Evolutionary conservation across 1,284 basidiomycete species (phyloP).

Genomic region (Chalciporus sp.): DNA sequence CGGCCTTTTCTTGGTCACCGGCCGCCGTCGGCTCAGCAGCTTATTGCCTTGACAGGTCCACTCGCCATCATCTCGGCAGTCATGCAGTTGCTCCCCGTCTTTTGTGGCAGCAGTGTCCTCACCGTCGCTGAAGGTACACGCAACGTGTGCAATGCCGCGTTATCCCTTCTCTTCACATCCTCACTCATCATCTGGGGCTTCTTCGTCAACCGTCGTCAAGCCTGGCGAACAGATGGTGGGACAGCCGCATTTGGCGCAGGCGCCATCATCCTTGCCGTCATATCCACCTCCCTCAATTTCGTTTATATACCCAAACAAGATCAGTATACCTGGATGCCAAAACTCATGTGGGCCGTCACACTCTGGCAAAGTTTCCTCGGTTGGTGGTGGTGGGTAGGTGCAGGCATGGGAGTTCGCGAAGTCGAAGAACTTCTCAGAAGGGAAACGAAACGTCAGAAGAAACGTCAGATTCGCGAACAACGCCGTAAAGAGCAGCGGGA

Average conservation of each 20-base stretch:
- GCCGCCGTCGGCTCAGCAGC: neutral
- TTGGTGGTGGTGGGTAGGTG: constrained; percentile 99
- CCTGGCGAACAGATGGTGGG: constrained; percentile 95
- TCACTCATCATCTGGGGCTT: constrained; percentile 94
- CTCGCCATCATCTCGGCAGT: constrained; percentile 84
- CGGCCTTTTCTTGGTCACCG: neutral
- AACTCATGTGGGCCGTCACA: constrained; percentile 83
- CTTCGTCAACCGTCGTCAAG: constrained; percentile 85
- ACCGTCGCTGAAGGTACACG: constrained; percentile 78
- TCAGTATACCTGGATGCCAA: constrained; percentile 84
- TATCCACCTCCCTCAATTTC: constrained; percentile 84
- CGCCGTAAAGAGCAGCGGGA: constrained; percentile 49
- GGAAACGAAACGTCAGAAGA: constrained; percentile 59
- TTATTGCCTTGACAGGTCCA: constrained; percentile 54
- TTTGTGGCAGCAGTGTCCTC: constrained; percentile 46
- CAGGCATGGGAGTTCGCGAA: constrained; percentile 72
- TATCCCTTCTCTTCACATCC: constrained; percentile 91
- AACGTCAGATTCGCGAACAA: constrained; percentile 44
- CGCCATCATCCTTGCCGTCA: constrained; percentile 75
- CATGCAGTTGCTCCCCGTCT: constrained; percentile 84
- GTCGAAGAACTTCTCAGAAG: constrained; percentile 60
- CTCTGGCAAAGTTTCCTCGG: constrained; percentile 92
- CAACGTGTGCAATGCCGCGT: constrained; percentile 94
- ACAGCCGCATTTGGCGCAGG: constrained; percentile 92
- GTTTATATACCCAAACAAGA: constrained; percentile 82